These are phyloP conservation scores for Russula griseocarnosa DNA, from an alignment of 768 basidiomycete genomes.

Conservation along the genomic window DNA sequence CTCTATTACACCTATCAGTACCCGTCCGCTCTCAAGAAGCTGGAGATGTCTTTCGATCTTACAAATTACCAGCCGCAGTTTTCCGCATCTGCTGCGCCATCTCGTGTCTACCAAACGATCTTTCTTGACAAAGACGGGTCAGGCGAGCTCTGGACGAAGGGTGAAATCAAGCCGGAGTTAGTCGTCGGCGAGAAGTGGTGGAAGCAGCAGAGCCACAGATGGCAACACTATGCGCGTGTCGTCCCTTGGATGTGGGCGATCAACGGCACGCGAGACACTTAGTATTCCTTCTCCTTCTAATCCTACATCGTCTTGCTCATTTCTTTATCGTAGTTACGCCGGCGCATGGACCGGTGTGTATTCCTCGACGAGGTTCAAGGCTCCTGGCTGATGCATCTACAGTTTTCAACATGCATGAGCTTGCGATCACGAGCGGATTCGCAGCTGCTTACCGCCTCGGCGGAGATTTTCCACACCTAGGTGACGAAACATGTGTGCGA, in stretches of 20 bases:
- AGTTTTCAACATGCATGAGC: slow-evolving; percentile 39
- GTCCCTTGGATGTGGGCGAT: slow-evolving; percentile 42
- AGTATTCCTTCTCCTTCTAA: slow-evolving; percentile 23
- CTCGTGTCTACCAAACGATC: slow-evolving; percentile 50
- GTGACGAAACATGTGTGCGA: slow-evolving; percentile 34
- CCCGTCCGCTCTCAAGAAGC: slow-evolving; percentile 41
- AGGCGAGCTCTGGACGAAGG: slow-evolving; percentile 41
- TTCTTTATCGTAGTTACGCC: slow-evolving; percentile 28
- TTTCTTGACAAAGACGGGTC: slow-evolving; percentile 45
- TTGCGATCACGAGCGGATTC: slow-evolving; percentile 41
- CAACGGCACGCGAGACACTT: slow-evolving; percentile 38
- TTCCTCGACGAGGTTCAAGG: background rate
- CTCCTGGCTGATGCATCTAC: background rate
- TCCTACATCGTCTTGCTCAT: background rate
- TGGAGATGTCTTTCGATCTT: slow-evolving; percentile 53
- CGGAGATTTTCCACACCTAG: slow-evolving; percentile 34
- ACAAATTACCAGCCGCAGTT: slow-evolving; percentile 48
- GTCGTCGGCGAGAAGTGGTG: slow-evolving; percentile 47
- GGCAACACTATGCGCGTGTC: slow-evolving; percentile 42
- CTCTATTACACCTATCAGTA: slow-evolving; percentile 48
- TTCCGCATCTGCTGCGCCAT: slow-evolving; percentile 34
- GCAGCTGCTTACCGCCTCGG: slow-evolving; percentile 40
- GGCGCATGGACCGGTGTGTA: slow-evolving; percentile 36
- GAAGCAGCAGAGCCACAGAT: slow-evolving; percentile 52
- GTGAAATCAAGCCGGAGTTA: slow-evolving; percentile 39